Conservation (phyloP, 176 grass and related monocot genomes). For the Triticum urartu region DNA sequence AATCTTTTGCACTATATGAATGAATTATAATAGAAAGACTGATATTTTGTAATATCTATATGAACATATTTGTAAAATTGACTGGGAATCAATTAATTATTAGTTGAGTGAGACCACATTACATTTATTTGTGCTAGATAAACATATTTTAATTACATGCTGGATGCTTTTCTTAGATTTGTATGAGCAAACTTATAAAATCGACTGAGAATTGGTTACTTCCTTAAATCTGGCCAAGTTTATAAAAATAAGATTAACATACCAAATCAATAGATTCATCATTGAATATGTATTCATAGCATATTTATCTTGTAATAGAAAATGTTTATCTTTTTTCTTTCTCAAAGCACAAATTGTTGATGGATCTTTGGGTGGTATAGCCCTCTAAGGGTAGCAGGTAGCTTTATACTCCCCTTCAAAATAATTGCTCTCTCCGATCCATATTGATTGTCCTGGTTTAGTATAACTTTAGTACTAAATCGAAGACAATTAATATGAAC, state of each 20-base stretch:
- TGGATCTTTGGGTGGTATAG: too few relatives aligned
- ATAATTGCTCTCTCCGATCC: too few relatives aligned
- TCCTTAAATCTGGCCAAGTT: not conserved
- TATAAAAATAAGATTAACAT: not conserved
- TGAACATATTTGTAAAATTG: not conserved
- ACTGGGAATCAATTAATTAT: not conserved
- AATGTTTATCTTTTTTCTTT: too few relatives aligned
- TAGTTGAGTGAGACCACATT: too few relatives aligned
- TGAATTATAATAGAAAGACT: not conserved
- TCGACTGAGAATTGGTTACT: not conserved
- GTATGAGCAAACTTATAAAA: not conserved
- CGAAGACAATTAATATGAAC: too few relatives aligned
- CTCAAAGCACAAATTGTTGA: too few relatives aligned
- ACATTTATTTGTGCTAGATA: not conserved
- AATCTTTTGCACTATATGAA: not conserved
- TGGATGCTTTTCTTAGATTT: not conserved
- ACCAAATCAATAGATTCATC: not conserved
- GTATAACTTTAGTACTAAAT: too few relatives aligned
- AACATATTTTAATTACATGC: not conserved
- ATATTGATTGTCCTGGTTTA: too few relatives aligned
- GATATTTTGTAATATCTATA: not conserved
- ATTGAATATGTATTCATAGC: not conserved
- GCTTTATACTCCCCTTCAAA: too few relatives aligned
- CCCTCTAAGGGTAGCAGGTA: too few relatives aligned
- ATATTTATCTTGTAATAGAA: not conserved